Evolutionary conservation across 2,329 filamentous ascomycete species (phyloP), one percentile per base, ranked within the genome.

Genomic region (Aspergillus clavatus): DNA sequence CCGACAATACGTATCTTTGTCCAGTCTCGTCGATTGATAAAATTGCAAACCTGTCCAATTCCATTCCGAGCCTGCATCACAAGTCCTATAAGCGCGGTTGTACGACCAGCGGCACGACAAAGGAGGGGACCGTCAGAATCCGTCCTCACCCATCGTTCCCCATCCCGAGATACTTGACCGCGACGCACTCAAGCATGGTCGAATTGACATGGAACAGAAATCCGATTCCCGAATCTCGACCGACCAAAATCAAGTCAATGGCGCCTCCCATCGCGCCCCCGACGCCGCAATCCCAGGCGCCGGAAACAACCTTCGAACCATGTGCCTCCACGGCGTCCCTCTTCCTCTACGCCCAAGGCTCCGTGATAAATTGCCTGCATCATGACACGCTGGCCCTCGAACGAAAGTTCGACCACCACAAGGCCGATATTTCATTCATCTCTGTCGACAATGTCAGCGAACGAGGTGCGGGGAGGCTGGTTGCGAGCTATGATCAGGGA

Each of bases 361-460:
- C 83, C 42, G 81, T 83, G 5, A 83, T 98, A 47, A 77, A 96
- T 19, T 93, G 89, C 66, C 83, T 91, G 24, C 89, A 95, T 60
- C 91, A 97, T 70, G 91, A 97, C 63, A 95, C 87, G 3, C 72
- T 98, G 43, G 87, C 86, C 14, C 84, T 97, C 54, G 91, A 97
- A 61, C 78, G 89, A 49, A 80, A 86, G 14, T 97, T 97, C 63
- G 82, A 86, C 22, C 79, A 83, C 47, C 93, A 98, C 66, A 79
- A 81, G 26, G 87, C 95, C 52, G 84, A 94, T 54, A 83, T 98
- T 23, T 78, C 84, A 44, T 78, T 95, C 60, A 81, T 98, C 43
- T 84, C 85, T 1, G 89, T 94, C 42, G 93, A 98, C 66, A 97
- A 90, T 62, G 82, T 87, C 45, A 96, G 90, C 66, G 90, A 96